phyloP scores from a whole-genome alignment of 192 early-diverging fungal genomes.

The Entomortierella parvispora region DNA sequence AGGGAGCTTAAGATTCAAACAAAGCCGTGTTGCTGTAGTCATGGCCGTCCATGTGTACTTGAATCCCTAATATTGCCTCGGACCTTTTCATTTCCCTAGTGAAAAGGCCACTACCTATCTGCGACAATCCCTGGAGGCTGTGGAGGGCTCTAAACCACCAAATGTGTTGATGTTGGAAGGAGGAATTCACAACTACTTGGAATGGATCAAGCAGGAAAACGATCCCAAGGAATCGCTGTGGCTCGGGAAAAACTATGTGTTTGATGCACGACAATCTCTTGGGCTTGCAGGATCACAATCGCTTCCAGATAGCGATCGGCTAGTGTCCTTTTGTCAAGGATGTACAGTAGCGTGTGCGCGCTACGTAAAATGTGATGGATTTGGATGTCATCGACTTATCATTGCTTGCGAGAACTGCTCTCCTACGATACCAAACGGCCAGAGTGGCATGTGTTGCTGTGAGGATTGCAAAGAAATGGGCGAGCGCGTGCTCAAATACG shows the following conservation, averaged over 20 bases:
- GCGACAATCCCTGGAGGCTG: conserved; percentile 44
- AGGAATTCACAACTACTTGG: conserved; percentile 76
- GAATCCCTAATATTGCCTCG: neutral
- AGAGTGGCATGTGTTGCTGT: conserved; percentile 53
- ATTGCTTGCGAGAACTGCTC: conserved; percentile 52
- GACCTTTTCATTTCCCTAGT: conserved; percentile 8
- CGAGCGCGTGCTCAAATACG: conserved; percentile 14
- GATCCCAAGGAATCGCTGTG: conserved; percentile 56
- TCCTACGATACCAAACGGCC: conserved; percentile 1
- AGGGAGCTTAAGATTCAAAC: too few relatives aligned
- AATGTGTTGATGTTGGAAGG: conserved; percentile 74
- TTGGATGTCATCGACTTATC: conserved; percentile 65
- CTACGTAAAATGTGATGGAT: conserved; percentile 61
- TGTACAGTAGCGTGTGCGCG: conserved; percentile 53
- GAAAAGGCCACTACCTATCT: conserved; percentile 73
- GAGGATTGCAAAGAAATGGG: conserved; percentile 51
- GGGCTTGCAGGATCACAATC: conserved; percentile 17
- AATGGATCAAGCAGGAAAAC: conserved; percentile 65
- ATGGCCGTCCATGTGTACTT: neutral
- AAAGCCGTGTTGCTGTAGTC: neutral
- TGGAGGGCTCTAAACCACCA: conserved; percentile 24
- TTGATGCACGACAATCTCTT: conserved; percentile 74
- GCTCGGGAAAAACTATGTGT: conserved; percentile 76
- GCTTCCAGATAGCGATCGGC: neutral
- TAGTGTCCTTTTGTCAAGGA: conserved; percentile 52